Conservation (phyloP, 768 basidiomycete species). For the Rhodosporidiobolus odoratus region DNA sequence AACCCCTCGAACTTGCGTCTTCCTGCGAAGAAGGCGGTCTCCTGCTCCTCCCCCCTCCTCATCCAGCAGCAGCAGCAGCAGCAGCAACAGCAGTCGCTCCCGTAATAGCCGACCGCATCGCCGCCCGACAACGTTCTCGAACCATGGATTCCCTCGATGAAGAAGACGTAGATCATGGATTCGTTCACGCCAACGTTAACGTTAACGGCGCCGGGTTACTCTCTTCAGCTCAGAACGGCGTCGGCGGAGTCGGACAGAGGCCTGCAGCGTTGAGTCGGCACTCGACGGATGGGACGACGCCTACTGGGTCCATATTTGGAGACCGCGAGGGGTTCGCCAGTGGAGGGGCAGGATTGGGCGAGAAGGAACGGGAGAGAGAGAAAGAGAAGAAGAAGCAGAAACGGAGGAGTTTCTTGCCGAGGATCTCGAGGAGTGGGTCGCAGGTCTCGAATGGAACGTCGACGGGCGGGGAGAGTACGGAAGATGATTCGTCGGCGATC, state of each 20-base stretch:
- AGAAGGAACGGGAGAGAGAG: neutral
- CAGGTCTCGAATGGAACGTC: neutral
- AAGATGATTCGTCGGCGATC: neutral
- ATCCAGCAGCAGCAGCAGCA: neutral
- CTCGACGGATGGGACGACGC: conserved; percentile 1
- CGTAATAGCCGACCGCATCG: neutral
- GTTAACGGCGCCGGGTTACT: no score
- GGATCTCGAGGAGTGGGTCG: conserved; percentile 15
- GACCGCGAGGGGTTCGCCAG: neutral
- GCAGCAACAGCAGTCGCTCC: neutral
- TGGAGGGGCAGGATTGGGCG: no score
- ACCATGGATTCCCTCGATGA: conserved; percentile 17
- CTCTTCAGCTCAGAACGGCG: no score
- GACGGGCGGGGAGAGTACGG: conserved; percentile 1
- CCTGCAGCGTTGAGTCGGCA: neutral
- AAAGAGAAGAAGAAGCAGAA: neutral
- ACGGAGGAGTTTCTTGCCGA: conserved; percentile 5
- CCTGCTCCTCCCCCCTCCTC: neutral
- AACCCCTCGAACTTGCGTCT: neutral
- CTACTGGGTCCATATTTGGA: neutral
- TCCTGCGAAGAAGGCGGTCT: neutral
- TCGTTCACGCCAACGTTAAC: neutral
- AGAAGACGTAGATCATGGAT: neutral
- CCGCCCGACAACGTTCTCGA: conserved; percentile 1
- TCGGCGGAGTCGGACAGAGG: neutral